Evolutionary conservation across 345 rosid genomes (phyloP), one percentile per base, ranked within the genome.

Genomic region (Populus alba): DNA sequence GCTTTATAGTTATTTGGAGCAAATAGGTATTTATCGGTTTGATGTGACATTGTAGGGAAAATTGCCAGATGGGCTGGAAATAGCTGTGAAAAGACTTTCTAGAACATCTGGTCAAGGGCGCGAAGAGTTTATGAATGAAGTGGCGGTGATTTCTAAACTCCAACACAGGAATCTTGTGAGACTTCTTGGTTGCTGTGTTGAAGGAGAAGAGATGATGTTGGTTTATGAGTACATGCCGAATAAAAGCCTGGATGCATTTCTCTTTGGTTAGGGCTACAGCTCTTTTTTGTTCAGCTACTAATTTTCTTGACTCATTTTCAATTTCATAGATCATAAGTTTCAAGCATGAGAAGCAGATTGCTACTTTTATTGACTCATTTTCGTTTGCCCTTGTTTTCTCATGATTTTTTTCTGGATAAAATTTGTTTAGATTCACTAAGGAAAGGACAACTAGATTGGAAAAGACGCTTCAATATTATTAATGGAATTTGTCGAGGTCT

Each of bases 401-500:
- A 3, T 45, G 1, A 18, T 2, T 12, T 1, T 55, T n/a, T 61
- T 39, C 22, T 13, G 7, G 8, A 16, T 61, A 13, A 63, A 70
- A 77, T 70, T 29, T 22, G 16, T 2, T 5, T 13, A 80, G 84
- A 75, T 77, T 67, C 79, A 6, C 7, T 8, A 8, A 72, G 20
- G 9, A 38, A 38, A 57, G 39, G n/a, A 70, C 11, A 5, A 0
- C 37, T 81, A 12, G 73, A 80, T 23, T 77, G 83, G 81, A 74
- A 31, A 38, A 77, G 53, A 45, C 83, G 75, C 8, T 77, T 74
- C 33, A 77, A 55, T 27, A 71, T 83, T 20, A 45, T 83, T 2
- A 70, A 80, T 9, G 83, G 79, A 35, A 70, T 80, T 23, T 13
- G 81, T 37, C 70, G 76, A 66, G 81, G 86, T 13, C 68, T 80